These are phyloP conservation scores for Aspergillus unguis DNA, from an alignment of 2,329 filamentous ascomycete species.

Conservation along the genomic window DNA sequence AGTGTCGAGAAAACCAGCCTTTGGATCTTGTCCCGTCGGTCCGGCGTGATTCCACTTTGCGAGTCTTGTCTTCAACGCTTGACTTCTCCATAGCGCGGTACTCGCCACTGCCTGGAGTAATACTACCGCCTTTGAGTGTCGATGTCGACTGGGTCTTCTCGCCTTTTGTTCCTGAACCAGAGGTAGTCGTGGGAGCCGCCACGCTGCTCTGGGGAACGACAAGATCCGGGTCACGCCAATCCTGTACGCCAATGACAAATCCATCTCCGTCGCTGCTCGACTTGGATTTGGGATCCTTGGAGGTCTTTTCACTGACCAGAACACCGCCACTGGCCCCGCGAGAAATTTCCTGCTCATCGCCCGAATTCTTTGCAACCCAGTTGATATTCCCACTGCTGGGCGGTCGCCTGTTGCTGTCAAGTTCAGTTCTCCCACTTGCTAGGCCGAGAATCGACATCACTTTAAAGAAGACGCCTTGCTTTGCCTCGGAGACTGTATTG, in stretches of 20 bases:
- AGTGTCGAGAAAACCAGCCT: slow-evolving; percentile 36
- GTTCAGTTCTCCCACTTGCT: slow-evolving; percentile 21
- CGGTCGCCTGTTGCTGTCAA: slow-evolving; percentile 60
- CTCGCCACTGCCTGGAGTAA: slow-evolving; percentile 69
- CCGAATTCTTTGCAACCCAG: slow-evolving; percentile 68
- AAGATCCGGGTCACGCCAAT: slow-evolving; percentile 78
- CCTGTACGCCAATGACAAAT: slow-evolving; percentile 80
- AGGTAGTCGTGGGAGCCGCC: slow-evolving; percentile 22
- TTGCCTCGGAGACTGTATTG: slow-evolving; percentile 19
- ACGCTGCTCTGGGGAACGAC: slow-evolving; percentile 46
- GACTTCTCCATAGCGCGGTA: slow-evolving; percentile 51
- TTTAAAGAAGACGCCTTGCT: slow-evolving; percentile 41
- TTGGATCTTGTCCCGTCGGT: slow-evolving; percentile 14
- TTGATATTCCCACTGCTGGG: slow-evolving; percentile 71
- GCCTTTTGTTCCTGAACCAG: slow-evolving; percentile 28
- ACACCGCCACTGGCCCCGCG: slow-evolving; percentile 22
- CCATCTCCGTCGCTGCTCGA: slow-evolving; percentile 52
- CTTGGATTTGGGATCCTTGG: slow-evolving; percentile 23
- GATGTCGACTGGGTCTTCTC: slow-evolving; percentile 32
- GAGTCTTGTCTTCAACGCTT: slow-evolving; percentile 15
- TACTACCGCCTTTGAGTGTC: slow-evolving; percentile 61
- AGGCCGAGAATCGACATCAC: slow-evolving; percentile 46
- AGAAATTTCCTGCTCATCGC: slow-evolving; percentile 50
- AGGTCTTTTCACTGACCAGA: slow-evolving; percentile 14
- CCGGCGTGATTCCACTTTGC: slow-evolving; percentile 13